Base-by-base conservation (phyloP, 805 yeast genomes). In the Torulaspora microellipsoides region DNA sequence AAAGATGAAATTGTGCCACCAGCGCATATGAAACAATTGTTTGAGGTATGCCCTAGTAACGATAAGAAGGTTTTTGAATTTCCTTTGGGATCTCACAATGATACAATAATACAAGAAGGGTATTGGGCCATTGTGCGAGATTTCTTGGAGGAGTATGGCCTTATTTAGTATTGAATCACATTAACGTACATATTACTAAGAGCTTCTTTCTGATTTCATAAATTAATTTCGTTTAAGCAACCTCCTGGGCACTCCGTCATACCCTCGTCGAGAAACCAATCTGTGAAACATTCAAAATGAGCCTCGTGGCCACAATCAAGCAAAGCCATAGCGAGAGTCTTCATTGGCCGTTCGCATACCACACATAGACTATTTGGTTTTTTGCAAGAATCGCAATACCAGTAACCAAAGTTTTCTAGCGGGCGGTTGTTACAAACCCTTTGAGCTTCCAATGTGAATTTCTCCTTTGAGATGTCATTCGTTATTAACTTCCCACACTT, bases 1-100 rank as follows among this genome's bases (percentile, higher is more conserved):
- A 69, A 72, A 29, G 99, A 91, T 67, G 99, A 91, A 64, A 80
- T 91, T 20, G 96, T 91, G 2, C 97, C 98, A 3, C 95, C 96
- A 0, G 50, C 53, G 1, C 97, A 91, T 58, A 85, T 90, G 86
- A 72, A 73, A 35, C 58, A 56, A 37, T 70, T 89, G 17, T 83
- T 64, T 58, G 75, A 71, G 27, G 52, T 80, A 43, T 69, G 83
- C 44, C 71, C 76, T 20, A 66, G 81, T 30, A 56, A 62, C 1
- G 59, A 64, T 12, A 89, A 88, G 61, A 62, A 65, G 25, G 73
- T 78, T 51, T 68, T 74, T 41, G 73, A 66, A 43, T 87, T 77
- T 50, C 76, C 75, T 20, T 69, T 75, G 31, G 82, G 88, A 1
- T 73, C 71, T 43, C 99, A 91, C 64, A 91, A 91, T 58, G 95